These are phyloP conservation scores for Termitomyces sp. DNA, from an alignment of 768 basidiomycete species.

Conservation along the genomic window DNA sequence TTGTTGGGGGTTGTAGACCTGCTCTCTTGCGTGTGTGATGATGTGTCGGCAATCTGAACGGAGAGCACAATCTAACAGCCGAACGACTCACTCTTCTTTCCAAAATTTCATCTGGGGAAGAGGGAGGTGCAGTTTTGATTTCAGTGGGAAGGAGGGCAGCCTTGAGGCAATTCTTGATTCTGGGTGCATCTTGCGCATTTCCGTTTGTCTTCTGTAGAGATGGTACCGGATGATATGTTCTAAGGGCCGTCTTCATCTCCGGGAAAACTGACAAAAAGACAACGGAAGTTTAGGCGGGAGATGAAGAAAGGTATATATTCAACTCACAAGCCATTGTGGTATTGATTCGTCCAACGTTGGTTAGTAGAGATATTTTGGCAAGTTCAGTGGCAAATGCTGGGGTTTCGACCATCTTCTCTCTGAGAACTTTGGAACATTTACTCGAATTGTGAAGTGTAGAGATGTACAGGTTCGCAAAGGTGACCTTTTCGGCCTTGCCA, in stretches of 20 bases:
- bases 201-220: constrained; percentile 85
- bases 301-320: constrained; percentile 2
- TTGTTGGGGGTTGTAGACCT: constrained; percentile 73
- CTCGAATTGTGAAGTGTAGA: constrained; percentile 75
- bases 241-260: constrained; percentile 88
- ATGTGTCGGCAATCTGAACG: constrained; percentile 5
- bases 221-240: constrained; percentile 91
- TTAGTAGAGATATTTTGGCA: constrained; percentile 78
- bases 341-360: constrained; percentile 89
- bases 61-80: not conserved
- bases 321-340: constrained; percentile 84
- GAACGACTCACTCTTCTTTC: constrained; percentile 52
- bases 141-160: constrained; percentile 74
- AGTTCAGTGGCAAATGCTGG: constrained; percentile 77
- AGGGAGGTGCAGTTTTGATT: constrained; percentile 58
- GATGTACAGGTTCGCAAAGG: constrained; percentile 82
- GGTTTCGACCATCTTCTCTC: constrained; percentile 83
- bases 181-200: constrained; percentile 86
- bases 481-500: constrained; percentile 48
- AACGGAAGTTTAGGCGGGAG: constrained; percentile 11
- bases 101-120: constrained; percentile 72
- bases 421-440: constrained; percentile 85
- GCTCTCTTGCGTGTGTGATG: constrained; percentile 37
- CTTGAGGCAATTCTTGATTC: constrained; percentile 89
- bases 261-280: constrained; percentile 82